Percentiles rank a stretch among this genome's conserved stretches.
Evolutionary conservation across 1,284 basidiomycete species (phyloP).

Genomic region (Anthracocystis walkeri): DNA sequence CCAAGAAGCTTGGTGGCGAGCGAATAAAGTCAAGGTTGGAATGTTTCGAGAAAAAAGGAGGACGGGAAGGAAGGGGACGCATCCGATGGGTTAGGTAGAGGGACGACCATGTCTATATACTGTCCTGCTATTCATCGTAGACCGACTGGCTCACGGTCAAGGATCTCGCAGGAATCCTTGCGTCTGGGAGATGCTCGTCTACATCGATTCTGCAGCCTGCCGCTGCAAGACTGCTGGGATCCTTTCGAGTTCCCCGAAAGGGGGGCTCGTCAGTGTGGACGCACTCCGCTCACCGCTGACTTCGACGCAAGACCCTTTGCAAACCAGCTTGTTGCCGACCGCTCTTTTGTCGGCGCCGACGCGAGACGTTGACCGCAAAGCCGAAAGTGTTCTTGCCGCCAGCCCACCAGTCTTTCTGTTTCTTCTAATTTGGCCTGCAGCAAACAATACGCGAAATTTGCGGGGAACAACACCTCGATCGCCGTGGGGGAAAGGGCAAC

Average conservation of each 20-base stretch:
- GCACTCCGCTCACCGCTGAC: neutral
- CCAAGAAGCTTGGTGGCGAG: neutral
- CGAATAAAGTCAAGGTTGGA: neutral
- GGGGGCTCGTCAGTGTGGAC: too few relatives aligned
- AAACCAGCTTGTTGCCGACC: neutral
- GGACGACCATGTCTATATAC: conserved; percentile 6
- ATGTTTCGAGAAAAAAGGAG: neutral
- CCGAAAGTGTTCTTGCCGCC: neutral
- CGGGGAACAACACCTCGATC: conserved; percentile 15
- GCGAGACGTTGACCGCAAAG: conserved; percentile 6
- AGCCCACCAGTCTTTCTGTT: too few relatives aligned
- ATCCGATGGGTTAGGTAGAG: neutral
- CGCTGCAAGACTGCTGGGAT: too few relatives aligned
- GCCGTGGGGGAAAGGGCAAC: conserved; percentile 15
- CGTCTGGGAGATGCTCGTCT: too few relatives aligned
- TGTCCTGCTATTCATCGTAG: neutral
- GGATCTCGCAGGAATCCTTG: too few relatives aligned
- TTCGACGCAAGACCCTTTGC: conserved; percentile 6
- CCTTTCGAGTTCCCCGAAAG: too few relatives aligned
- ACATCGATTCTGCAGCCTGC: too few relatives aligned
- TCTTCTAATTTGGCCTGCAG: too few relatives aligned
- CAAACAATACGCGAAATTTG: neutral
- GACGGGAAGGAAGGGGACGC: neutral
- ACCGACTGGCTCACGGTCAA: neutral
- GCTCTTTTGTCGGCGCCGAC: conserved; percentile 30